phyloP scores from a whole-genome alignment of 169 alveolate species.

The Babesia gibsoni region DNA sequence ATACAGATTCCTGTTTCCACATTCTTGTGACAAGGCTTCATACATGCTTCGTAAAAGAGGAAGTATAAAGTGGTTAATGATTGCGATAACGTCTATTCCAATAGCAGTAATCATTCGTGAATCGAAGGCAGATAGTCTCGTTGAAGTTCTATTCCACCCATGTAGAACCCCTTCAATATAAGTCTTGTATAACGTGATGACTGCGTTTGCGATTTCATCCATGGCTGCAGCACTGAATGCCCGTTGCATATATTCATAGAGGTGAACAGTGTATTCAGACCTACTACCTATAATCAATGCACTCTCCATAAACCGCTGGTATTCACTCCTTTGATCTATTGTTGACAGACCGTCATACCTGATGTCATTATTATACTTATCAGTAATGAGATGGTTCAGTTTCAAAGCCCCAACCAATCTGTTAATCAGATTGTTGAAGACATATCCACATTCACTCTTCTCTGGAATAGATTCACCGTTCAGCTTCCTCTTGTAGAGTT shows the following conservation, averaged over 20 bases:
- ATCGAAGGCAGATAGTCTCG: constrained; percentile 8
- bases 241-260: constrained; percentile 10
- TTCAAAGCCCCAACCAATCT: not conserved
- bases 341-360: not conserved
- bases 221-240: not conserved
- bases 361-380: not conserved
- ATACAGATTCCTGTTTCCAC: not conserved
- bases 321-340: not conserved
- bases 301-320: not conserved
- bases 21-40: not conserved
- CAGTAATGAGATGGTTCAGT: not conserved
- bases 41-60: constrained; percentile 10
- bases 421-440: not conserved
- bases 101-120: constrained; percentile 1
- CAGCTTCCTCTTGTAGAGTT: not conserved
- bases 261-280: constrained; percentile 35
- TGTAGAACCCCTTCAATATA: not conserved
- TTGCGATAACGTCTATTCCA: constrained; percentile 16
- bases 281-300: constrained; percentile 40
- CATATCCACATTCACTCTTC: not conserved
- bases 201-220: not conserved
- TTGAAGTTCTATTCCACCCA: not conserved
- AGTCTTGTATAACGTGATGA: constrained; percentile 13
- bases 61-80: not conserved
- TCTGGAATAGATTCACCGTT: not conserved